Evolutionary conservation across 768 basidiomycete species (phyloP).

Genomic region (Gymnopilus dilepis): DNA sequence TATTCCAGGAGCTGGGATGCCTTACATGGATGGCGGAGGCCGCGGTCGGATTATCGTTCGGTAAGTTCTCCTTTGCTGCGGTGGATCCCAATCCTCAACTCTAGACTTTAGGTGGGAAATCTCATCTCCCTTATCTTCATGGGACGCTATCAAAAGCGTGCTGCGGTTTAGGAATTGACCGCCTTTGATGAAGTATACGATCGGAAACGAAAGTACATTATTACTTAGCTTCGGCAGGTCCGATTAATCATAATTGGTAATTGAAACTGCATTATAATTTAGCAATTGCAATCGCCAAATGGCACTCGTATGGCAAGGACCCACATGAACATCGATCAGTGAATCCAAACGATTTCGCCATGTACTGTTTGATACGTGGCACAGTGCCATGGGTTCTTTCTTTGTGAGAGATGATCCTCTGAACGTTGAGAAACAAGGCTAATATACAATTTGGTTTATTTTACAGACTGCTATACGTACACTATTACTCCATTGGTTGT

Average conservation of each 20-base stretch:
- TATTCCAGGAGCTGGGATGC: slow-evolving; percentile 63
- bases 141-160: slow-evolving; percentile 15
- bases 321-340: no score
- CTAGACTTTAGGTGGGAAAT: slow-evolving; percentile 33
- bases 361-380: no score
- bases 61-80: slow-evolving; percentile 20
- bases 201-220: not conserved
- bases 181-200: not conserved
- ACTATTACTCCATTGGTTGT: no score
- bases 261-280: not conserved
- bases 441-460: no score
- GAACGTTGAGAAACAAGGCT: no score
- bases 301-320: not conserved
- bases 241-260: not conserved
- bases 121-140: slow-evolving; percentile 27
- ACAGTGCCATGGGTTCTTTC: no score
- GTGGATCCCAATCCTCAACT: slow-evolving; percentile 7
- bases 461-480: no score
- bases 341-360: no score
- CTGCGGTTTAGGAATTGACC: slow-evolving; percentile 21
- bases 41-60: slow-evolving; percentile 31
- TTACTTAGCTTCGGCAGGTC: not conserved
- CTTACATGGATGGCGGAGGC: slow-evolving; percentile 39
- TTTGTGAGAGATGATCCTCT: no score
- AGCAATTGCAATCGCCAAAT: not conserved